These are phyloP conservation scores for Chaetomiaceae sp. DNA, from an alignment of 2,329 filamentous ascomycete species.

Conservation along the genomic window DNA sequence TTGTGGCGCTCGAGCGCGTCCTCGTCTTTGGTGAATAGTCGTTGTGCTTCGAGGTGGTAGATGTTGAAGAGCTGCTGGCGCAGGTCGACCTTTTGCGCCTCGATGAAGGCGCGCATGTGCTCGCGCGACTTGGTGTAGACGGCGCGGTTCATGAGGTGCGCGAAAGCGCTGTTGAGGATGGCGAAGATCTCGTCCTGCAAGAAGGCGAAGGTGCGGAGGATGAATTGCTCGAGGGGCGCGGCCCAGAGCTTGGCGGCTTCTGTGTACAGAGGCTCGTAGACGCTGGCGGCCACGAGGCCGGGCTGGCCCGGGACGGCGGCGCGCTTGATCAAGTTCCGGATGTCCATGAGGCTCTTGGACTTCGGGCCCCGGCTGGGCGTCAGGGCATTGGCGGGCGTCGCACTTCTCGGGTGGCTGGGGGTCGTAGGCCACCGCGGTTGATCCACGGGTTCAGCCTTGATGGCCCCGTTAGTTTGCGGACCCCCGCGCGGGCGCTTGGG, in stretches of 20 bases:
- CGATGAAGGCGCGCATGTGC: constrained; percentile 41
- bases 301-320: constrained; percentile 50
- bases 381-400: neutral
- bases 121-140: constrained; percentile 44
- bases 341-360: constrained; percentile 43
- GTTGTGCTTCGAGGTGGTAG: constrained; percentile 47
- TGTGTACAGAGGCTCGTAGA: constrained; percentile 52
- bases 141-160: constrained; percentile 39
- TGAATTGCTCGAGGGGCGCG: constrained; percentile 43
- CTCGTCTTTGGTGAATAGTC: constrained; percentile 53
- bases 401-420: constrained; percentile 5
- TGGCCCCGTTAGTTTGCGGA: constrained; percentile 13
- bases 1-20: constrained; percentile 42
- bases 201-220: constrained; percentile 42
- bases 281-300: constrained; percentile 26
- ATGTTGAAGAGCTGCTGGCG: constrained; percentile 36
- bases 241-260: constrained; percentile 55
- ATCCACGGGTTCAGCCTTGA: constrained; percentile 25
- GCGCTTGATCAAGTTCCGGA: constrained; percentile 51
- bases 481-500: constrained; percentile 16
- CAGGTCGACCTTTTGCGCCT: constrained; percentile 33
- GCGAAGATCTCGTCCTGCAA: constrained; percentile 41
- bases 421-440: constrained; percentile 6
- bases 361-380: constrained; percentile 19
- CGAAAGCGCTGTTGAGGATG: constrained; percentile 44